These are phyloP conservation scores for Voacanga thouarsii DNA, from an alignment of 257 asterid genomes.

Conservation along the genomic window DNA sequence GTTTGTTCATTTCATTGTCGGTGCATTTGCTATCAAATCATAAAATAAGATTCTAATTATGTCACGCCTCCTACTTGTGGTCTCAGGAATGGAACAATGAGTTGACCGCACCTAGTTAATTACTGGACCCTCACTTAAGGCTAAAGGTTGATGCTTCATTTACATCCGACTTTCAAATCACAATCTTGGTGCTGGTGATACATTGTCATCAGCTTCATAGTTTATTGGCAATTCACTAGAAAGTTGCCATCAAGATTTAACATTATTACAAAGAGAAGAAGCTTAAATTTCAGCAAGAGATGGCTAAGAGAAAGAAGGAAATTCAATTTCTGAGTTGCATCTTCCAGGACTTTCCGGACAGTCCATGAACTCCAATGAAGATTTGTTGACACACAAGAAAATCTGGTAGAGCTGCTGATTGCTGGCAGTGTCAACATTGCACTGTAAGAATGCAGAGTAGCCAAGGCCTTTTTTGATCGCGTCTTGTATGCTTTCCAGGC, in stretches of 20 bases:
- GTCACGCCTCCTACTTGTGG: no score
- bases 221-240: background rate
- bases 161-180: no score
- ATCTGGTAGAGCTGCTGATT: conserved; percentile 58
- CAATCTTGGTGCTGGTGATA: no score
- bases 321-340: conserved; percentile 55
- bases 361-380: conserved; percentile 44
- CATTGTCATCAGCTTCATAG: no score
- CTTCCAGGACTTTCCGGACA: conserved; percentile 58
- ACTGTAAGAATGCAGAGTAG: conserved; percentile 46
- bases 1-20: no score
- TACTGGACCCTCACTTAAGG: no score
- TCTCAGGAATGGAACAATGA: no score
- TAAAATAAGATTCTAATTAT: no score
- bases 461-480: conserved; percentile 56
- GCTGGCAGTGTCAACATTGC: conserved; percentile 54
- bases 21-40: no score
- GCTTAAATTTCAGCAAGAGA: background rate
- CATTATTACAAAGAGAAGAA: background rate
- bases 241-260: background rate
- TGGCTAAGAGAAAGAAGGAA: conserved; percentile 45
- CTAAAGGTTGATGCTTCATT: no score
- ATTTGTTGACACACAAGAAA: conserved; percentile 59
- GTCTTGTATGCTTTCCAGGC: conserved; percentile 34
- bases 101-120: no score